A percentile compares a stretch with the other conserved stretches of the same genome.
Conservation (phyloP, 192 early-diverging fungal species). For the Chytriomyces confervae region DNA sequence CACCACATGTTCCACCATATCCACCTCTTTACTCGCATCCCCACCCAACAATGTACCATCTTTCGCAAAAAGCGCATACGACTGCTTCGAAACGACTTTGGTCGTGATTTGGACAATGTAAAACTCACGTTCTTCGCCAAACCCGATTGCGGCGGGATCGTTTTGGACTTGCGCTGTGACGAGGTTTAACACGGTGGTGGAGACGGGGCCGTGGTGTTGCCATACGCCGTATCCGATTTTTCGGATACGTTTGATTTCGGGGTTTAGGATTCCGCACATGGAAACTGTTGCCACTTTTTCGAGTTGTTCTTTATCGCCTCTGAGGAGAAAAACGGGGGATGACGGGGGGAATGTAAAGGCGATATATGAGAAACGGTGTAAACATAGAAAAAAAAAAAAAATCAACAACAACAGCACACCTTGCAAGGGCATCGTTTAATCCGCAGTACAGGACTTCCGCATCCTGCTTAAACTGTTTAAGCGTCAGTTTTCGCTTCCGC, state of each 20-base stretch:
- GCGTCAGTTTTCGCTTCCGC: background rate
- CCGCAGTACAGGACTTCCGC: slow-evolving; percentile 6
- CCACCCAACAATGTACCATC: slow-evolving; percentile 29
- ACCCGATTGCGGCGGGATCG: background rate
- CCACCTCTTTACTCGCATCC: slow-evolving; percentile 22
- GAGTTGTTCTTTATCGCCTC: slow-evolving; percentile 8
- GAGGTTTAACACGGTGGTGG: slow-evolving; percentile 10
- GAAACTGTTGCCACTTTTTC: slow-evolving; percentile 13
- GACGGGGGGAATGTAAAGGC: background rate
- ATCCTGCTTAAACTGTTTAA: slow-evolving; percentile 15
- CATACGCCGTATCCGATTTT: slow-evolving; percentile 9
- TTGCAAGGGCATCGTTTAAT: slow-evolving; percentile 27
- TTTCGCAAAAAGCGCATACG: slow-evolving; percentile 17
- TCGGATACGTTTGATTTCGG: slow-evolving; percentile 26
- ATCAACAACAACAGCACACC: background rate
- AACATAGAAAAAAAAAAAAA: background rate
- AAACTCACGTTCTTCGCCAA: background rate
- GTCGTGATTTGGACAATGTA: slow-evolving; percentile 23
- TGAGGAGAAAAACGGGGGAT: background rate
- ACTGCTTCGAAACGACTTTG: slow-evolving; percentile 15
- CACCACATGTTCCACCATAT: slow-evolving; percentile 34
- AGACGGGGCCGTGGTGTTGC: slow-evolving; percentile 7
- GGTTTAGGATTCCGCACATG: slow-evolving; percentile 11
- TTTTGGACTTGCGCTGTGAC: slow-evolving; percentile 8
- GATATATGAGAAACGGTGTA: background rate